A percentile compares a stretch with the other conserved stretches of the same genome.
Conservation (phyloP, 2,329 filamentous ascomycete species). For the Fusarium burgessii region DNA sequence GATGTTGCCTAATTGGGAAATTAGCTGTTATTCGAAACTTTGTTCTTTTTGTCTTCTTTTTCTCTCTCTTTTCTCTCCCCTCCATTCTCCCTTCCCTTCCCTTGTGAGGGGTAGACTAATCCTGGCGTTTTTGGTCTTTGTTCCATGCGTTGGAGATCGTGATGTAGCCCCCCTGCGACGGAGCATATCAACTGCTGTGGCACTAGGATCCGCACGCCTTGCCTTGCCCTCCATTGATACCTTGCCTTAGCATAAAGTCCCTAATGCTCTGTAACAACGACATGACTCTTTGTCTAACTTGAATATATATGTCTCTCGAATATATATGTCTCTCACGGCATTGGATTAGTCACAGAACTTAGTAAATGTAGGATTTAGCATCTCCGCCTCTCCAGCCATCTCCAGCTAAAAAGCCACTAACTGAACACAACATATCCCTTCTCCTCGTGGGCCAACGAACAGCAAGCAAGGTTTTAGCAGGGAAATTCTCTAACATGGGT, state of each 20-base stretch:
- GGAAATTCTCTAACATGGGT: constrained; percentile 1
- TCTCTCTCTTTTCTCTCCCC: not conserved
- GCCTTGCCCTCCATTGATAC: not conserved
- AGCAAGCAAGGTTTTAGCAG: constrained; percentile 1
- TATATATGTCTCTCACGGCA: not conserved
- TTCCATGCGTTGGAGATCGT: constrained; percentile 23
- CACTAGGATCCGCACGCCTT: constrained; percentile 11
- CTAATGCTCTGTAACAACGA: not conserved
- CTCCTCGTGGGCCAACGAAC: not conserved
- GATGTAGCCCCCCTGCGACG: constrained; percentile 8
- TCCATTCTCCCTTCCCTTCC: not conserved
- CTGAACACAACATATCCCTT: not conserved
- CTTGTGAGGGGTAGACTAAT: constrained; percentile 27
- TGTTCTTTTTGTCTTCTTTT: constrained; percentile 19
- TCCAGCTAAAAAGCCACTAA: not conserved
- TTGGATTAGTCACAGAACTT: constrained; percentile 8
- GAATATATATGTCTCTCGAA: not conserved
- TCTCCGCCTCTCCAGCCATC: constrained; percentile 16
- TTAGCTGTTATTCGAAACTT: constrained; percentile 34
- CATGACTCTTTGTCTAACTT: not conserved
- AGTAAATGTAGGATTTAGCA: not conserved
- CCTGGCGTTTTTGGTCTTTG: not conserved
- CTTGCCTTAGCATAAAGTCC: not conserved
- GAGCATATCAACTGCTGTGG: constrained; percentile 21
- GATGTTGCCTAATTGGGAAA: constrained; percentile 47